A percentile compares a stretch with the other conserved stretches of the same genome.
These are phyloP conservation scores for Oxyria digyna DNA, from an alignment of 148 eudicot genomes.

Conservation along the genomic window DNA sequence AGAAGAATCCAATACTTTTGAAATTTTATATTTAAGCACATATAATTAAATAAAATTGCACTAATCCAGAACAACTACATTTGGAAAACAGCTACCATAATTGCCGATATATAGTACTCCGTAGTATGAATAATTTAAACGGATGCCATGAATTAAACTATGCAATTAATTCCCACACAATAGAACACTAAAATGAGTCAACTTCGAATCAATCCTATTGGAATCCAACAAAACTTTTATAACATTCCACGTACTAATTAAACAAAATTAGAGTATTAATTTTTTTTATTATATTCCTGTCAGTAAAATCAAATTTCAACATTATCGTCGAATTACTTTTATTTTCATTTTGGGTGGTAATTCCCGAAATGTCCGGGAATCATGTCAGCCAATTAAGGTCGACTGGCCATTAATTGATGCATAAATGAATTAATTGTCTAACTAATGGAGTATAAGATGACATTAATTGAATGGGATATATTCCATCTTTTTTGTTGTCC, in stretches of 20 bases:
- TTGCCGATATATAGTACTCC: too few species aligned
- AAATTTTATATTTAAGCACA: too few species aligned
- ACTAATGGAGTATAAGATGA: neutral
- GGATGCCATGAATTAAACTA: neutral
- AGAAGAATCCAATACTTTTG: neutral
- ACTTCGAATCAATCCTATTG: constrained; percentile 4
- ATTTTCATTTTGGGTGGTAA: neutral
- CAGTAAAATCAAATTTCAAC: neutral
- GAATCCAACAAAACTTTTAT: neutral
- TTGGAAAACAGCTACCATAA: neutral
- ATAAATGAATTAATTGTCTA: neutral
- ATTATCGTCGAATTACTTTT: neutral
- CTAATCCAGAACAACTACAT: neutral
- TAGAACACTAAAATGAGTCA: neutral
- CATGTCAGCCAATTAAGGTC: constrained; percentile 2
- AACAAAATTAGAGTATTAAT: neutral
- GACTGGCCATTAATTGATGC: neutral
- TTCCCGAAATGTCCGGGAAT: constrained; percentile 1
- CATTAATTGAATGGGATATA: neutral
- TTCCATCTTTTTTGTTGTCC: constrained; percentile 2
- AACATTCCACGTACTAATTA: neutral
- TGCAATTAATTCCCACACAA: neutral
- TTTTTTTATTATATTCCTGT: neutral
- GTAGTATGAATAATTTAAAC: too few species aligned
- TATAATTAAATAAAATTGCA: neutral